phyloP scores from a whole-genome alignment of 2,329 filamentous ascomycete species.

The Cryphonectria radicalis region DNA sequence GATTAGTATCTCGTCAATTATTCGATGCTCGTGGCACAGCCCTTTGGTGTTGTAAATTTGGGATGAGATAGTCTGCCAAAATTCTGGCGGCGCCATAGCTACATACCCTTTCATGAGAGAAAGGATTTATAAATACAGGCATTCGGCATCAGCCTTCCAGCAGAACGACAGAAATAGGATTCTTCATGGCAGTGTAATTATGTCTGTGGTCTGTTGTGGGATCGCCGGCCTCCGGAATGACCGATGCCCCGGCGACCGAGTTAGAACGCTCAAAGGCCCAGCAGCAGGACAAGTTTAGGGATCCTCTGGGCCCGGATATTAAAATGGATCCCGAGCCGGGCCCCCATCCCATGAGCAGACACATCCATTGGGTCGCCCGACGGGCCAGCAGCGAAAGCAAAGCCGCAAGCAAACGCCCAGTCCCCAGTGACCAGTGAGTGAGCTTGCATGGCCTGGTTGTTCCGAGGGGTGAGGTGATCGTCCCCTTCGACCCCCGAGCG shows the following conservation, averaged over 20 bases:
- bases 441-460: background rate
- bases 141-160: background rate
- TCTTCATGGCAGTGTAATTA: background rate
- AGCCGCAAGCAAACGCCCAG: background rate
- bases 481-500: slow-evolving; percentile 1
- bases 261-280: background rate
- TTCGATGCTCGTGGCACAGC: background rate
- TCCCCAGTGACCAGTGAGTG: no score
- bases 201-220: background rate
- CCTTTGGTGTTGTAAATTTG: background rate
- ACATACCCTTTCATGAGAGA: background rate
- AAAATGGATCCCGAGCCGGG: slow-evolving; percentile 1
- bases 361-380: background rate
- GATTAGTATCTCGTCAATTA: background rate
- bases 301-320: background rate
- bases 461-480: slow-evolving; percentile 5
- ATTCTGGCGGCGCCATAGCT: background rate
- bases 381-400: background rate
- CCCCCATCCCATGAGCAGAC: background rate
- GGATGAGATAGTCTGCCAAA: background rate
- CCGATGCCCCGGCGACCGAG: background rate
- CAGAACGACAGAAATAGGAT: background rate
- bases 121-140: background rate
- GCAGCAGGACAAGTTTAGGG: background rate
- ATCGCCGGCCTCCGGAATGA: background rate